phyloP scores from a whole-genome alignment of 75 land plant genomes.

The Cryptomeria japonica region DNA sequence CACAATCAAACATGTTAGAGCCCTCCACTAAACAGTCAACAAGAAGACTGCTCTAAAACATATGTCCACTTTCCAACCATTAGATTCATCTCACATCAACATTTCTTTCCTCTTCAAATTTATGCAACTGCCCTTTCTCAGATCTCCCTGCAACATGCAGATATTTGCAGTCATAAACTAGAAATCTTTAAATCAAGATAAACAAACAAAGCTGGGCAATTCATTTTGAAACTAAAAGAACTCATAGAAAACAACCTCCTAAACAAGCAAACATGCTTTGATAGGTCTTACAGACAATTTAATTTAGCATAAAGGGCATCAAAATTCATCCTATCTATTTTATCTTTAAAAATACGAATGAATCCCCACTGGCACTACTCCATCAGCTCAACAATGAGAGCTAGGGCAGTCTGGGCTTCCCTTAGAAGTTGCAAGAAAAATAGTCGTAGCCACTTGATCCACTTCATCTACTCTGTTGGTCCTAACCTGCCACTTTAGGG shows the following conservation, averaged over 20 bases:
- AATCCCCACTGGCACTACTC: not conserved
- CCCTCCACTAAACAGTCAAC: not conserved
- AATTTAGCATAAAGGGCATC: not conserved
- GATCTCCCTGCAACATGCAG: not conserved
- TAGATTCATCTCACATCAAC: not conserved
- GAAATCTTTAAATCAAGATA: not conserved
- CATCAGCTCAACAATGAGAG: not conserved
- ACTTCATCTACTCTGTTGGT: not conserved
- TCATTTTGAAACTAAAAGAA: not conserved
- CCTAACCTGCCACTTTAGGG: not conserved
- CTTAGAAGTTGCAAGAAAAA: not conserved
- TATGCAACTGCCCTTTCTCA: not conserved
- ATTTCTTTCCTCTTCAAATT: not conserved
- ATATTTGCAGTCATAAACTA: not conserved
- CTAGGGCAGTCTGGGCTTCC: not conserved
- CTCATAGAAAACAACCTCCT: not conserved
- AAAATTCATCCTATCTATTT: not conserved
- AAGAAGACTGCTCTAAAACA: not conserved
- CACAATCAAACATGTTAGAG: slow-evolving; percentile 6
- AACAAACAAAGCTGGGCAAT: not conserved
- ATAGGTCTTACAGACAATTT: not conserved
- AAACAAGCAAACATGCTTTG: not conserved
- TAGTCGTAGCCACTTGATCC: not conserved
- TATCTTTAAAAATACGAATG: not conserved
- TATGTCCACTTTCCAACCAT: not conserved